Evolutionary conservation across 352 stramenopile genomes (phyloP), one percentile per base, ranked within the genome.

Genomic region (Blastocystis sp.): DNA sequence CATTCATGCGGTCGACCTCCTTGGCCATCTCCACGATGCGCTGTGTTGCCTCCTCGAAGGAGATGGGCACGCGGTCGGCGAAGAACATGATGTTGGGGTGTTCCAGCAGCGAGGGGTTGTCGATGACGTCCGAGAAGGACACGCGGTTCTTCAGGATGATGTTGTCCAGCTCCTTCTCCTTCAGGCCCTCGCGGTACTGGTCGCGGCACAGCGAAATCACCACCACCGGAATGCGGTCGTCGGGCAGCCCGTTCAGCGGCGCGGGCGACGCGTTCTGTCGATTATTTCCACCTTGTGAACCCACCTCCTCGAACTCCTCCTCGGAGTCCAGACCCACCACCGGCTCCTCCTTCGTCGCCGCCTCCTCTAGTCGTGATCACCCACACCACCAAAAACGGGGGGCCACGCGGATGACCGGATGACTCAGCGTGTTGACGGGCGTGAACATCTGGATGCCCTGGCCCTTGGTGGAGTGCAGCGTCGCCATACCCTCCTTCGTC

Each of bases 1-100:
- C 41, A 28, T 84, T 84, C 74, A 84, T 21, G 34, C 56, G 52
- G 43, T 84, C 74, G 10, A 59, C 74, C 56, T 84, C 74, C 4
- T 45, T 28, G 7, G 74, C 74, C 74, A 84, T 84, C 4, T 66
- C 74, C 56, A 84, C 66, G 53, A 84, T 84, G 11, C 48, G 56
- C 4, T 11, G 10, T 2, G n/a, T 43, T 10, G 74, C 74, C 53
- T 84, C 74, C 23, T 84, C 74, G 7, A 84, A 43, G 28, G 74
- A 84, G 17, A 84, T 84, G 23, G 74, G 74, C 28, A n/a, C 34
- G 38, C 74, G 59, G 14, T 84, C 74, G 23, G 45, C 41, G 74
- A 84, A 84, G 38, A 84, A 84, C 74, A 84, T 84, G 28, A 76
- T 38, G 61, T 84, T 84, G 19, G 74, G 74, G 66, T 84, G 74